phyloP scores from a whole-genome alignment of 106 monocot species.

The Vanilla planifolia region DNA sequence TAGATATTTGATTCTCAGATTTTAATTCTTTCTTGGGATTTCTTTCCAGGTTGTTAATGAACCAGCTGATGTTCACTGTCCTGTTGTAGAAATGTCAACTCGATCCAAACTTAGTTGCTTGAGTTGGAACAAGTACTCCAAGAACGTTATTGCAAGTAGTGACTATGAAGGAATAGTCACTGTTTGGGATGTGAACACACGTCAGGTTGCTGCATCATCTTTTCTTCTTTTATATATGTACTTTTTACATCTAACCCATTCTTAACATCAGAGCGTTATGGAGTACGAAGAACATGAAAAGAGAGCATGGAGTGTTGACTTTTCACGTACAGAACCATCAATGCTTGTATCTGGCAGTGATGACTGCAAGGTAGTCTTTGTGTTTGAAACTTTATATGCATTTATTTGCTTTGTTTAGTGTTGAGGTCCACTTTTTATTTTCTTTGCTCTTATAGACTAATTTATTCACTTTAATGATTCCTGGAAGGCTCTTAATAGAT shows the following conservation, averaged over 20 bases:
- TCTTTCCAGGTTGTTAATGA: slow-evolving; percentile 81
- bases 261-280: slow-evolving; percentile 70
- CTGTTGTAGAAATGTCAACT: slow-evolving; percentile 93
- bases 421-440: too few relatives aligned
- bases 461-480: too few relatives aligned
- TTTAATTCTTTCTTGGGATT: slow-evolving; percentile 6
- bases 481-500: too few relatives aligned
- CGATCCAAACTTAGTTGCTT: slow-evolving; percentile 97
- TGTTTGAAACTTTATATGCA: not conserved
- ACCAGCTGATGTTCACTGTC: slow-evolving; percentile 82
- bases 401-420: not conserved
- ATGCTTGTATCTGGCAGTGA: slow-evolving; percentile 98
- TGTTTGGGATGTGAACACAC: slow-evolving; percentile 94
- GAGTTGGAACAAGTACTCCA: slow-evolving; percentile 97
- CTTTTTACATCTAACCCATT: too few relatives aligned
- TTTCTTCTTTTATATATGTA: slow-evolving; percentile 6
- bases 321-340: slow-evolving; percentile 85
- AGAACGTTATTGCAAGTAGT: slow-evolving; percentile 92
- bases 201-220: slow-evolving; percentile 49
- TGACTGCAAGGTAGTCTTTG: slow-evolving; percentile 78
- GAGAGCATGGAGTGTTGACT: slow-evolving; percentile 99
- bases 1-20: slow-evolving; percentile 2
- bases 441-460: too few relatives aligned
- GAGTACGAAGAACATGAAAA: slow-evolving; percentile 99
- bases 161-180: slow-evolving; percentile 97